Percentiles rank a stretch among this genome's conserved stretches.
phyloP scores from a whole-genome alignment of 768 basidiomycete genomes.

The Lactarius hengduanensis region DNA sequence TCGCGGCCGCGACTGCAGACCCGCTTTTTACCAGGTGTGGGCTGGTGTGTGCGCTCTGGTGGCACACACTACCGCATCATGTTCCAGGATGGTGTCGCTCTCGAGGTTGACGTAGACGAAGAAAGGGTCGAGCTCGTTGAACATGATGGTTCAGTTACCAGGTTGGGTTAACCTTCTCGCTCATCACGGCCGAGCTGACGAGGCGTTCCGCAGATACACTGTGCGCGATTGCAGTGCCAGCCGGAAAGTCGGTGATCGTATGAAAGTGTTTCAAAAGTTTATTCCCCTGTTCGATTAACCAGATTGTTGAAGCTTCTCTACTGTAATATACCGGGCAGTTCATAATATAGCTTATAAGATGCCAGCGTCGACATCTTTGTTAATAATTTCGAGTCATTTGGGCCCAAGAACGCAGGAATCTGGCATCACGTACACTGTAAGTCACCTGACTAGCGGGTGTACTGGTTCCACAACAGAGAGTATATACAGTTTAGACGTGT shows the following conservation, averaged over 20 bases:
- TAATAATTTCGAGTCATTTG: background rate
- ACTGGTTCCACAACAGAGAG: background rate
- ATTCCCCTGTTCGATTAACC: conserved; percentile 42
- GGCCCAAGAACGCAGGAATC: background rate
- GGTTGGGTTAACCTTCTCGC: conserved; percentile 23
- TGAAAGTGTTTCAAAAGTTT: conserved; percentile 45
- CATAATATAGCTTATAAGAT: background rate
- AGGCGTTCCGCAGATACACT: conserved; percentile 32
- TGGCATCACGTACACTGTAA: no score
- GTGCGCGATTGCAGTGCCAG: conserved; percentile 38
- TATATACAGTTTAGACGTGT: background rate
- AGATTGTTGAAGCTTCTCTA: conserved; percentile 6
- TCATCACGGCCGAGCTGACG: background rate
- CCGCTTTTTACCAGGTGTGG: conserved; percentile 41
- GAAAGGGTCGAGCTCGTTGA: conserved; percentile 41
- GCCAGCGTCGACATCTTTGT: background rate
- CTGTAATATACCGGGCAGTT: background rate
- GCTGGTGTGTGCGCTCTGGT: conserved; percentile 45
- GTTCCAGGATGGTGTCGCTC: conserved; percentile 43
- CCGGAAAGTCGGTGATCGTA: conserved; percentile 40
- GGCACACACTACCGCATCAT: conserved; percentile 44
- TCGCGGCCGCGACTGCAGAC: conserved; percentile 33
- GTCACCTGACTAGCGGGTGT: no score
- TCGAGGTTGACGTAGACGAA: conserved; percentile 46
- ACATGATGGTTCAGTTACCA: conserved; percentile 33